phyloP scores from a whole-genome alignment of 345 rosid species.

The Chamaenerion angustifolium region DNA sequence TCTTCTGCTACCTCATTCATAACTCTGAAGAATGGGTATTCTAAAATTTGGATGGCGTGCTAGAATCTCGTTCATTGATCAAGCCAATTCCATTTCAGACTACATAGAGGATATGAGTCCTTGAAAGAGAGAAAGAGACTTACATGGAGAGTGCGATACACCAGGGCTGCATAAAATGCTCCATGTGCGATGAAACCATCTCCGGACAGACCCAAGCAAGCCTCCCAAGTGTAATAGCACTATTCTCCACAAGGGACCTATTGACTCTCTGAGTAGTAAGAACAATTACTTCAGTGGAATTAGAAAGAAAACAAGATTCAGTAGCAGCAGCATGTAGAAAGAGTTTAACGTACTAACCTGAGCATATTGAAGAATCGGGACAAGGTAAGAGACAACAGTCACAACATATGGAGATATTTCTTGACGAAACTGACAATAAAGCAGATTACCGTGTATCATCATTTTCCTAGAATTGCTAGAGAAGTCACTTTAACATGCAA shows the following conservation, averaged over 20 bases:
- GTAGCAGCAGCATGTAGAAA: background rate
- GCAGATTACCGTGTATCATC: too few species aligned
- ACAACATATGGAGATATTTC: slow-evolving; percentile 80
- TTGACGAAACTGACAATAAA: slow-evolving; percentile 53
- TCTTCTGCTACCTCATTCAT: too few species aligned
- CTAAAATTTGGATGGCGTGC: too few species aligned
- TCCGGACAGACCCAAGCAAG: slow-evolving; percentile 97
- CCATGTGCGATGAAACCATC: slow-evolving; percentile 84
- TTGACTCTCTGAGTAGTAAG: slow-evolving; percentile 45
- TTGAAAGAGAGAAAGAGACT: slow-evolving; percentile 11
- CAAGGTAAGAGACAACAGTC: slow-evolving; percentile 52
- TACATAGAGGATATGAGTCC: too few species aligned
- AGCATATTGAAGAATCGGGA: slow-evolving; percentile 66
- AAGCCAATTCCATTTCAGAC: too few species aligned
- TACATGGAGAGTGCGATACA: slow-evolving; percentile 77
- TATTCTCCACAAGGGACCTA: slow-evolving; percentile 76
- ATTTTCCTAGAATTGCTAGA: too few species aligned
- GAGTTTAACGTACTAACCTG: slow-evolving; percentile 30
- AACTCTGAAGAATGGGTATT: too few species aligned
- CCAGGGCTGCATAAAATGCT: slow-evolving; percentile 95
- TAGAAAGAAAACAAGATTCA: background rate
- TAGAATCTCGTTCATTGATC: too few species aligned
- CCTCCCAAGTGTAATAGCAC: slow-evolving; percentile 96
- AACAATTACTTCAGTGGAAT: too few species aligned
- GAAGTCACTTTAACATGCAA: too few species aligned